phyloP scores from a whole-genome alignment of 441 rosid species.

The Bruguiera hainesii region DNA sequence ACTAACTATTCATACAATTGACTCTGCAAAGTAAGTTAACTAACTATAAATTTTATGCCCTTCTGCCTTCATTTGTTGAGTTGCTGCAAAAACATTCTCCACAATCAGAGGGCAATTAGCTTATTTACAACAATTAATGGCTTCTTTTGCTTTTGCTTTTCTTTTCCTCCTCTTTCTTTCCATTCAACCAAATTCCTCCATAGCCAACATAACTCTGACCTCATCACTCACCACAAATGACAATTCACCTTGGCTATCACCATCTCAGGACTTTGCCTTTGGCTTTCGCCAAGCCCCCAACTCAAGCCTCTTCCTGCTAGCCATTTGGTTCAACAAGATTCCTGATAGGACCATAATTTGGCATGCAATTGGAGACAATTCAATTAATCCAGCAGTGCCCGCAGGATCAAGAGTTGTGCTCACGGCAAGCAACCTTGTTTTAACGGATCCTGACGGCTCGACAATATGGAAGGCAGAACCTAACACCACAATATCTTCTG shows the following conservation, averaged over 20 bases:
- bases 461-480: neutral
- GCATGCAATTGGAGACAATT: constrained; percentile 9
- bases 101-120: no score
- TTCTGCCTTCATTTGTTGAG: neutral
- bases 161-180: constrained; percentile 13
- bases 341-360: constrained; percentile 17
- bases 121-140: constrained; percentile 1
- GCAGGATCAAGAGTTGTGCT: constrained; percentile 14
- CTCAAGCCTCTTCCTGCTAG: constrained; percentile 16
- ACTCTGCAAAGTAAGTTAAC: neutral
- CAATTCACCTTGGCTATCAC: constrained; percentile 12
- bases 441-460: constrained; percentile 10
- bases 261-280: constrained; percentile 21
- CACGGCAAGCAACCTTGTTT: constrained; percentile 1
- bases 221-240: constrained; percentile 8
- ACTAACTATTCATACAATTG: constrained; percentile 14
- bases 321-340: constrained; percentile 21
- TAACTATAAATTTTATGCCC: neutral
- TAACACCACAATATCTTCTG: neutral
- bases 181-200: neutral
- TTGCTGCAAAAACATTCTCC: neutral
- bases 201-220: constrained; percentile 3
- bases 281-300: constrained; percentile 10
- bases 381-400: neutral
- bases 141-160: constrained; percentile 4